Base-by-base conservation (phyloP, 2,329 filamentous ascomycete species). In the Neospermospora avenae region DNA sequence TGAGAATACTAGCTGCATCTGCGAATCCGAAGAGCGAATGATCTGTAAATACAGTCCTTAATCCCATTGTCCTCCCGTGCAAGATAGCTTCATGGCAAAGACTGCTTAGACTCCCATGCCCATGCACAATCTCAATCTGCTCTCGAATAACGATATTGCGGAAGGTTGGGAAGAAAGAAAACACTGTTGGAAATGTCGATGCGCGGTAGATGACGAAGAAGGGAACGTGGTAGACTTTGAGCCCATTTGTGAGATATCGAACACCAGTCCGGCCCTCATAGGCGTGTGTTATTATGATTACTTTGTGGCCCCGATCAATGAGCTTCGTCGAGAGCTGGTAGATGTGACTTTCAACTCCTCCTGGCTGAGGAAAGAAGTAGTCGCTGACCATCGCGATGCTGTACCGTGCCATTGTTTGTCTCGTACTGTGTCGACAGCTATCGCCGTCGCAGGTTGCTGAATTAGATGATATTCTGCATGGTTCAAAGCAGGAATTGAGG, bases 311-410 rank as follows among this genome's bases (percentile, higher is more conserved):
- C 42, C 95, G 90, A 75, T 99, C 93, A 67, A 98, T 92, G 68
- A 99, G 85, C 82, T 98, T 99, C 59, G 89, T 91, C 34, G 93
- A 95, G 42, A 99, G 81, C 76, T 99, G 95, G 78, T 99, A 99
- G 70, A 99, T 98, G 77, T 99, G 95, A 75, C 91, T 96, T 78
- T 99, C 95, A 66, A 99, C 86, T 69, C 95, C 95, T 72, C 95
- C 93, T 55, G 95, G 93, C 72, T 98, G 93, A 14, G 95, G 95
- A 74, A 96, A 99, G 86, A 99, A 99, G 83, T 96, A 97, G 81
- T 99, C 95, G 83, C 93, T 93, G 75, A 97, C 90, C 95, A 99
- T 99, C 64, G 85, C 85, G 77, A 88, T 88, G 71, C 85, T 87
- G 75, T 87, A 88, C 76, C 70, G 69, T n/a, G n/a, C n/a, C n/a